Conservation (phyloP, 352 stramenopile species). For the Phytophthora uliginosa region DNA sequence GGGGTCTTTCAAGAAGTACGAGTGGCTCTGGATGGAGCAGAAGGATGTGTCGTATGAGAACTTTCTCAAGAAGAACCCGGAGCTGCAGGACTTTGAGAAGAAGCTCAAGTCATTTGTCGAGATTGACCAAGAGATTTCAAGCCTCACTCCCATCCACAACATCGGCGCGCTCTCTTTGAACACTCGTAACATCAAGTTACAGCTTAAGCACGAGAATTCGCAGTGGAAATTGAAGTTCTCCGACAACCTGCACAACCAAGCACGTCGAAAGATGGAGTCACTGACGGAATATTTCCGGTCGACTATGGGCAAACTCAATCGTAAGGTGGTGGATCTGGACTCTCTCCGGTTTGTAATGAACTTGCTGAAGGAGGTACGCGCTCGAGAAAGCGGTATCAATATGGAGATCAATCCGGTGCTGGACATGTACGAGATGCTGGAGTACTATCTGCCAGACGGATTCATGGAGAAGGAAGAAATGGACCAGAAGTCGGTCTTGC, state of each 20-base stretch:
- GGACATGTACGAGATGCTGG: conserved; percentile 99
- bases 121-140: conserved; percentile 96
- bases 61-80: conserved; percentile 95
- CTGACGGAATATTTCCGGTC: conserved; percentile 98
- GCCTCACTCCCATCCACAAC: conserved; percentile 91
- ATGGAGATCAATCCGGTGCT: conserved; percentile 99
- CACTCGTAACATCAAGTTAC: conserved; percentile 97
- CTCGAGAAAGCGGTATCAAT: conserved; percentile 97
- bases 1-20: conserved; percentile 95
- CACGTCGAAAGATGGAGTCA: conserved; percentile 92
- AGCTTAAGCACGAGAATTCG: conserved; percentile 97
- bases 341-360: conserved; percentile 98
- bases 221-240: conserved; percentile 99
- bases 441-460: conserved; percentile 93
- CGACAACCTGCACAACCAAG: conserved; percentile 97
- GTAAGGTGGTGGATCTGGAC: conserved; percentile 97
- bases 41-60: conserved; percentile 96
- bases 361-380: conserved; percentile 97
- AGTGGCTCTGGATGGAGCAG: conserved; percentile 99
- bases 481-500: conserved; percentile 98
- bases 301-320: conserved; percentile 94
- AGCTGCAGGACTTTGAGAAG: conserved; percentile 97
- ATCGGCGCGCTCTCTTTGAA: conserved; percentile 98
- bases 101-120: conserved; percentile 97
- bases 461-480: conserved; percentile 99